phyloP scores from a whole-genome alignment of 2,329 filamentous ascomycete genomes.

The Akanthomyces muscarius region DNA sequence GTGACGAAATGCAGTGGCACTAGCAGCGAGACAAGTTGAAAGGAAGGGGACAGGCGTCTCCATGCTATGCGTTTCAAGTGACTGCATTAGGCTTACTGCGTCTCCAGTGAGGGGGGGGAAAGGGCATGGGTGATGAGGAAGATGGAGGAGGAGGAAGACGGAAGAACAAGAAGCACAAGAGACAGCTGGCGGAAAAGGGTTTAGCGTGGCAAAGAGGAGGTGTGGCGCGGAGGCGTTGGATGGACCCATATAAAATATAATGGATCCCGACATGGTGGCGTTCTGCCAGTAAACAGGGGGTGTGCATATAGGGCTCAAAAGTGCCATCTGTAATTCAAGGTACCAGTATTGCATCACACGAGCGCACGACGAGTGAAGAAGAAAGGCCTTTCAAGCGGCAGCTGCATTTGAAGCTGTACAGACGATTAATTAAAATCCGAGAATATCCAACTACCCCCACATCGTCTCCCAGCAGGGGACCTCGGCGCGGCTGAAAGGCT shows the following conservation, averaged over 20 bases:
- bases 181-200: background rate
- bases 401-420: no score
- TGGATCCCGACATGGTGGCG: constrained; percentile 6
- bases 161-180: background rate
- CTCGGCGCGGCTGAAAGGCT: background rate
- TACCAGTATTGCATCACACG: background rate
- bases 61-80: constrained; percentile 15
- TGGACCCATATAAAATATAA: background rate
- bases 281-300: background rate
- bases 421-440: no score
- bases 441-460: no score
- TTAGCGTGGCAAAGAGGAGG: background rate
- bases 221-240: background rate
- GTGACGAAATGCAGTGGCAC: constrained; percentile 4
- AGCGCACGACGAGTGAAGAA: no score
- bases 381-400: no score
- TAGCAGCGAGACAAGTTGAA: constrained; percentile 1
- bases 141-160: background rate
- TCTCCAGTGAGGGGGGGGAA: background rate
- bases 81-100: constrained; percentile 12
- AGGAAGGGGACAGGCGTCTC: constrained; percentile 7
- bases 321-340: background rate
- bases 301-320: constrained; percentile 1
- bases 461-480: no score
- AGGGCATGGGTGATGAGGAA: background rate